A percentile compares a stretch with the other conserved stretches of the same genome.
phyloP scores from a whole-genome alignment of 768 basidiomycete species.

The Russula abietina region DNA sequence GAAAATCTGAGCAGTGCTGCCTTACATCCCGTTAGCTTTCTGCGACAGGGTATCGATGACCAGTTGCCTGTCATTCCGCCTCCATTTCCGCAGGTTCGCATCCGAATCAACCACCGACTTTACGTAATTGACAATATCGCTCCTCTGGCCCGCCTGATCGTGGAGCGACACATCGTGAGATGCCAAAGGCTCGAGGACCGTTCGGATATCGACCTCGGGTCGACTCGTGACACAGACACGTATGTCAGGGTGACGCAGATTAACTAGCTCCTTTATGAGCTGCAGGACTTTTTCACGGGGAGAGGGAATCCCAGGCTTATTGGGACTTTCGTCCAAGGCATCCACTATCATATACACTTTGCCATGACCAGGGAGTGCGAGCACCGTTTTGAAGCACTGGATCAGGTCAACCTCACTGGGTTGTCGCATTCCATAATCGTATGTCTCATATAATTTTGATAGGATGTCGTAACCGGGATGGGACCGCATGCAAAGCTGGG shows the following conservation, averaged over 20 bases:
- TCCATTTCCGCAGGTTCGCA: neutral
- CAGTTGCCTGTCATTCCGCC: neutral
- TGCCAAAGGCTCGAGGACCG: neutral
- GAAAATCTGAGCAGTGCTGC: neutral
- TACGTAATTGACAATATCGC: neutral
- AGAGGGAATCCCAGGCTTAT: neutral
- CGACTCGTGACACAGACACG: neutral
- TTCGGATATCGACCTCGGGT: neutral
- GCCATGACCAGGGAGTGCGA: neutral
- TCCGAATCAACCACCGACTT: neutral
- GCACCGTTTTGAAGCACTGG: neutral
- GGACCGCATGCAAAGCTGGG: neutral
- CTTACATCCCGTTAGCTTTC: slow-evolving; percentile 9
- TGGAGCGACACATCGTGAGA: neutral
- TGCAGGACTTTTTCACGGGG: neutral
- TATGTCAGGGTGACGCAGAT: neutral
- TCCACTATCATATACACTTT: neutral
- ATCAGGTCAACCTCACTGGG: neutral
- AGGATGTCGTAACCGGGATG: neutral
- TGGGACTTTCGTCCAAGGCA: slow-evolving; percentile 9
- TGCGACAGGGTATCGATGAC: neutral
- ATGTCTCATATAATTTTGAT: neutral
- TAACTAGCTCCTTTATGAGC: neutral
- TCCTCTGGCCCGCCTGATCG: neutral
- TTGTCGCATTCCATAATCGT: neutral